Evolutionary conservation across 1,284 basidiomycete genomes (phyloP), one percentile per base, ranked within the genome.

Genomic region (Moesziomyces sp.): DNA sequence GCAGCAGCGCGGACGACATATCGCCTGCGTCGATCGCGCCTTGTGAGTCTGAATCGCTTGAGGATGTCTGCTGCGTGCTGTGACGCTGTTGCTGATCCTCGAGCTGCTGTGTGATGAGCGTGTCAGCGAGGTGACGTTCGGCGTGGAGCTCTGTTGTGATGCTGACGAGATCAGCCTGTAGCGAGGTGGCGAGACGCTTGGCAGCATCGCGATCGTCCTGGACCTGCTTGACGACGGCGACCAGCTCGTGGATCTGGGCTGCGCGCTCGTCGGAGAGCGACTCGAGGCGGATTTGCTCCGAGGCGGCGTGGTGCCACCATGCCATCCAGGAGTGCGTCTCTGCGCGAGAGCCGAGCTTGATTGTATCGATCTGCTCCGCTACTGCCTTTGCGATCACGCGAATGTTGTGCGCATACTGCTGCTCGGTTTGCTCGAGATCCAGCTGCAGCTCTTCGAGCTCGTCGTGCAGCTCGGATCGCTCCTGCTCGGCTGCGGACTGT

Each of bases 131-230:
- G n/a, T 53, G 52, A 11, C 60, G 66, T 33, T 69, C 66, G 10
- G 66, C 66, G 26, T 21, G 16, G 24, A 69, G 60, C 46, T 69
- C 66, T 14, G 56, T 42, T 21, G 52, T 38, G 49, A 69, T 56
- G 52, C 60, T 63, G 46, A 21, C 33, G 33, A 69, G 56, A 19
- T 69, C 66, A 2, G 52, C 11, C 19, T 63, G 52, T 13, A 69
- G 52, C 5, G 45, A 38, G 3, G 52, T 28, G 6, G 54, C 71
- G 5, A 65, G 51, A 48, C 54, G 51, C 19, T 70, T 69, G 46
- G 59, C 63, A 11, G 63, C 43, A 38, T 74, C 72, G 1, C 72
- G 60, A 21, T 74, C 72, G 18, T 71, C 58, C 40, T 74, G 67
- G 0, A 74, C 63, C 54, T 74, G 72, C 46, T 61, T 66, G 58